phyloP scores from a whole-genome alignment of 23 red algal genomes.

The Gracilaria caudata region DNA sequence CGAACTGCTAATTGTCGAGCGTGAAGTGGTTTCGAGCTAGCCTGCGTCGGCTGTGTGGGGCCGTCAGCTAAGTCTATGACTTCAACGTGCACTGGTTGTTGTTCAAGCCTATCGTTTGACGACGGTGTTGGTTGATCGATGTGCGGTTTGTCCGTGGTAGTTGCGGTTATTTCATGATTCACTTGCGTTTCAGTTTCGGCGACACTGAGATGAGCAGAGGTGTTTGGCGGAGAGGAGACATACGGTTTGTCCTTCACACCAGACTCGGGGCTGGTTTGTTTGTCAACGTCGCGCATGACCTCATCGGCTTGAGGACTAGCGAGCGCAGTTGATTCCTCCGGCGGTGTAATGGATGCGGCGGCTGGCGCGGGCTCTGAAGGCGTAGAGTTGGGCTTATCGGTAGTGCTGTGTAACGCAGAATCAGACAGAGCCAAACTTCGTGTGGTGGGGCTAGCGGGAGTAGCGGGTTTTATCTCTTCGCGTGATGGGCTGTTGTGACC shows the following conservation, averaged over 20 bases:
- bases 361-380: background rate
- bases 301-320: background rate
- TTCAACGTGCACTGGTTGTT: background rate
- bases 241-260: background rate
- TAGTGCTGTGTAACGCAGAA: background rate
- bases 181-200: background rate
- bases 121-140: background rate
- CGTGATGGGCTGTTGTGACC: background rate
- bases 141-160: background rate
- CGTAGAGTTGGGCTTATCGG: background rate
- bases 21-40: background rate
- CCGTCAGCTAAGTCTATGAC: slow-evolving; percentile 10
- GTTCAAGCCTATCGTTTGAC: background rate
- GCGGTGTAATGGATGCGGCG: background rate
- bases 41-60: background rate
- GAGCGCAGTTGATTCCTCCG: background rate
- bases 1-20: slow-evolving; percentile 21
- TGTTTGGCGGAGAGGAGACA: background rate
- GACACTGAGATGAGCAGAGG: too few relatives aligned
- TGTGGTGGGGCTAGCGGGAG: background rate
- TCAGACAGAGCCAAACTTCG: slow-evolving; percentile 2
- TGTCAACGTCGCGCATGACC: background rate
- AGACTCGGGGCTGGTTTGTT: background rate
- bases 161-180: background rate
- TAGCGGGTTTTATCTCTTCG: background rate